Evolutionary conservation across 176 grass and related monocot species (phyloP).

Genomic region (Dendrocalamus sinicus): DNA sequence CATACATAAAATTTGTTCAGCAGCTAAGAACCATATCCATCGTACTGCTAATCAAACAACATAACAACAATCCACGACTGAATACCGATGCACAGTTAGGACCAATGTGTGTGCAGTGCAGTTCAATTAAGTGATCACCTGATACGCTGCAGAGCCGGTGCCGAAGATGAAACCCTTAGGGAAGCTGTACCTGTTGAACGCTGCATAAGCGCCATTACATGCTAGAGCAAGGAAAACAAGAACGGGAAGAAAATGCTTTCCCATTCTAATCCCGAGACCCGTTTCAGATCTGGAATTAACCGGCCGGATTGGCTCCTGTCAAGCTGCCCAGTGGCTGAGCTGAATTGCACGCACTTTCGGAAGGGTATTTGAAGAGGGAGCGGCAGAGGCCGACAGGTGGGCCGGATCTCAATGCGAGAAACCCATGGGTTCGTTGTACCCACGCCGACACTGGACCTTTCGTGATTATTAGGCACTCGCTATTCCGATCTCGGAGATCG

Average conservation of each 20-base stretch:
- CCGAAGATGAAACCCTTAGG: constrained; percentile 60
- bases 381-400: no score
- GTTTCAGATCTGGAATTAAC: background rate
- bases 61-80: background rate
- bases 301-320: background rate
- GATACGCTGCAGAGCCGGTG: constrained; percentile 56
- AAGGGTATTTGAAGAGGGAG: no score
- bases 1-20: background rate
- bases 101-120: no score
- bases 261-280: background rate
- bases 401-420: no score
- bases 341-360: background rate
- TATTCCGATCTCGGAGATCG: no score
- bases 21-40: background rate
- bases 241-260: background rate
- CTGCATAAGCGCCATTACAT: background rate
- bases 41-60: background rate
- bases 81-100: background rate
- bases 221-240: background rate
- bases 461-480: no score
- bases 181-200: constrained; percentile 47
- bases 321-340: background rate
- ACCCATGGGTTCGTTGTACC: no score
- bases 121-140: constrained; percentile 33
- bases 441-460: no score